Evolutionary conservation across 352 stramenopile genomes (phyloP), one percentile per base, ranked within the genome.

Genomic region (Aphanomyces euteiches): DNA sequence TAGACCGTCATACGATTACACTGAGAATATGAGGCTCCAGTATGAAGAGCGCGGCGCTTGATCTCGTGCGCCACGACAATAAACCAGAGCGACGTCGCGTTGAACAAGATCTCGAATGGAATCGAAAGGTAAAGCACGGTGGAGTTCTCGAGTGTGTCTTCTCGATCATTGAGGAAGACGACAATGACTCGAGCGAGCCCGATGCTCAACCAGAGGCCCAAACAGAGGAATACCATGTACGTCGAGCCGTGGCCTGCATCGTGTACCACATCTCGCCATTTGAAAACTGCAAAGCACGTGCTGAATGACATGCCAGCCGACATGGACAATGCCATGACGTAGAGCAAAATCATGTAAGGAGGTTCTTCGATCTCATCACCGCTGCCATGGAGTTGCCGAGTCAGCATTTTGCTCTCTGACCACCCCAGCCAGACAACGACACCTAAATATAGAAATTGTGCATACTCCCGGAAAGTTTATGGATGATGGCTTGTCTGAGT

Each of bases 201-300:
- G 15, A 19, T 7, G 10, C 56, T 56, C 38, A n/a, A 69, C 63
- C 63, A 69, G 21, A 69, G 50, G 36, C 47, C 21, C 17, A 39
- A 15, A 12, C 38, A 57, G 34, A 59, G 13, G n/a, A 69, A 69
- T 5, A 60, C 39, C 63, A 69, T 69, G 50, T 59, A 69, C 38
- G 59, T 56, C 17, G 63, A 59, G 41, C 41, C 40, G 37, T 69
- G 63, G 34, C 41, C 17, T 19, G 63, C 63, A 36, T 69, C n/a
- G 7, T 10, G 8, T 1, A 7, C 4, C 34, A 60, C 63, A 10
- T 17, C 15, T 39, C 15, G 19, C 63, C 63, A 69, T 56, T 69
- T 69, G 50, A 69, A 69, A 17, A 69, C 63, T 10, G 63, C 59
- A 21, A 38, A 5, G 19, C 63, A 69, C 41, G 63, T 59, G 13